Conservation (phyloP, 345 rosid species). For the Gynandropsis gynandra region DNA sequence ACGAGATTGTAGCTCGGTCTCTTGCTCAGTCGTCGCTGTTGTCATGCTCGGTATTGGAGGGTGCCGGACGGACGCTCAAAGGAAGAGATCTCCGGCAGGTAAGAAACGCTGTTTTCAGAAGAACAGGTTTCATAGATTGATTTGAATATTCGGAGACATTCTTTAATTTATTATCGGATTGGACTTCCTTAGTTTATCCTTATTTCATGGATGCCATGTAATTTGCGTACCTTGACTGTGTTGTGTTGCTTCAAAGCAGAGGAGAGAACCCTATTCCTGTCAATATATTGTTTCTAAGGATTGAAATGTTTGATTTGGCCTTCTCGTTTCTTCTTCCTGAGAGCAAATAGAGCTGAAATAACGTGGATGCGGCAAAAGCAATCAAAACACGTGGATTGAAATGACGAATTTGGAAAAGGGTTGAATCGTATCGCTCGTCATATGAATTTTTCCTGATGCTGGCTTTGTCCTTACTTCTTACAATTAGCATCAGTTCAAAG, state of each 20-base stretch:
- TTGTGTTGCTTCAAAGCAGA: background rate
- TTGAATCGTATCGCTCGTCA: no score
- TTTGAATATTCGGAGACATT: constrained; percentile 14
- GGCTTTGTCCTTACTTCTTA: no score
- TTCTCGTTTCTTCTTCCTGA: background rate
- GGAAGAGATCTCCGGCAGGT: constrained; percentile 89
- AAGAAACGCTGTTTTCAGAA: constrained; percentile 68
- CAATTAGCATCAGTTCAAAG: no score
- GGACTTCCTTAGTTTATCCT: constrained; percentile 9
- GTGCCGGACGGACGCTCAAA: constrained; percentile 80
- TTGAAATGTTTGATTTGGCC: no score
- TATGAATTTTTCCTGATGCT: no score
- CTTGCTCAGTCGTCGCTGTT: constrained; percentile 44
- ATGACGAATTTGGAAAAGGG: no score
- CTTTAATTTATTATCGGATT: constrained; percentile 27
- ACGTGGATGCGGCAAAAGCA: no score
- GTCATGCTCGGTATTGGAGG: constrained; percentile 77
- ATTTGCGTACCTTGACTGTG: no score
- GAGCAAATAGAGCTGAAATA: constrained; percentile 3
- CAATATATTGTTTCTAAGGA: no score
- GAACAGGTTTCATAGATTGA: constrained; percentile 80
- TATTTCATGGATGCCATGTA: no score
- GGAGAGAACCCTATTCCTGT: no score
- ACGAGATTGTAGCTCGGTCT: constrained; percentile 71
- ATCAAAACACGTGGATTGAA: no score